Evolutionary conservation across 2,329 filamentous ascomycete genomes (phyloP), one percentile per base, ranked within the genome.

Genomic region (Penicillium hordei): DNA sequence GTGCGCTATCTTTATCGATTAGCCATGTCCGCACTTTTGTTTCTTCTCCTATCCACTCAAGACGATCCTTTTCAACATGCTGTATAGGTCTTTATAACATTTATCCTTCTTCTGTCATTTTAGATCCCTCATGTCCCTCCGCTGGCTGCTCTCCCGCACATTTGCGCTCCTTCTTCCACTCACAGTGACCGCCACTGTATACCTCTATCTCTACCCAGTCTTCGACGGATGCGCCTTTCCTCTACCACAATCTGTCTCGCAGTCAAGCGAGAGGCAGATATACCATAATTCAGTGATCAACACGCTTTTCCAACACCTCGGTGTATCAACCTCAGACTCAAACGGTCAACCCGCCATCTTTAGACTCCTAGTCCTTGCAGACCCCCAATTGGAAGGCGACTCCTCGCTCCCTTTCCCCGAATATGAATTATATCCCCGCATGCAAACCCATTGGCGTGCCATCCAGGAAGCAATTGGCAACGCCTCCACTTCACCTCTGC

Each of bases 321-420:
- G 57, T 23, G 25, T 53, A 39, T 39, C 62, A 38, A 48, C 55
- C 33, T 52, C 63, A 5, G 56, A 63, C 23, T 29, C 57, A 44
- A 56, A 61, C 19, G 57, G 49, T 21, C 55, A 65, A 39, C 65
- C 69, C 43, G 90, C 91, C 4, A 91, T 92, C 0, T 96, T 97
- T 70, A 85, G 93, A 57, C 85, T 97, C 3, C 87, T 97, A 15
- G 87, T 92, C 1, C 84, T 97, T 23, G 93, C 90, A 60, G 93
- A 97, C 73, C 93, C 93, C 5, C 93, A 97, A 74, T 84, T 97
- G 53, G 93, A 97, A 77, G 93, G 93, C 67, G 91, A 96, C 71
- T 91, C 89, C 2, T 92, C 90, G 7, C 87, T 97, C 27, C 89
- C 88, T 0, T 71, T 75, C 21, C 72, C 76, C 0, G 73, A 79